phyloP scores from a whole-genome alignment of 2,329 filamentous ascomycete genomes.

The Lecanicillium sp. region DNA sequence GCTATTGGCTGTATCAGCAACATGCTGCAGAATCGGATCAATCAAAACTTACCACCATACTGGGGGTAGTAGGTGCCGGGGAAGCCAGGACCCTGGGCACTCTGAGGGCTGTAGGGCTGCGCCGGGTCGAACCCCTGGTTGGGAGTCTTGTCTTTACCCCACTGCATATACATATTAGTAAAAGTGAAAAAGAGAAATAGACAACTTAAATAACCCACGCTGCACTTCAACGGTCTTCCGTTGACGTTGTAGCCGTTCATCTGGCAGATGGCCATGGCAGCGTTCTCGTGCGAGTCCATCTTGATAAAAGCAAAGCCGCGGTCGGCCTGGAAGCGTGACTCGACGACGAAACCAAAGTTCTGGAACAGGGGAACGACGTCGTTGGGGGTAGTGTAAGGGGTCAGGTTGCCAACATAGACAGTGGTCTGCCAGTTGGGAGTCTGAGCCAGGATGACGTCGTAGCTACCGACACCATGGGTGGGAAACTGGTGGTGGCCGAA shows the following conservation, averaged over 20 bases:
- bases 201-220: conserved; percentile 57
- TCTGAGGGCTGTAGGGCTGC: conserved; percentile 65
- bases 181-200: neutral
- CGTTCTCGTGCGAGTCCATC: conserved; percentile 98
- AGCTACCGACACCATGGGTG: conserved; percentile 92
- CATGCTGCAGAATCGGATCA: neutral
- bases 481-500: conserved; percentile 98
- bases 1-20: conserved; percentile 24
- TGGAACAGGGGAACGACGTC: conserved; percentile 97
- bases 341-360: conserved; percentile 96
- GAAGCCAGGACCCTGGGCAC: conserved; percentile 64
- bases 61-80: conserved; percentile 90
- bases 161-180: conserved; percentile 51
- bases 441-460: conserved; percentile 93
- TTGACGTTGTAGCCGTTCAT: conserved; percentile 98
- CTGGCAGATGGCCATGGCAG: conserved; percentile 96
- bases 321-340: conserved; percentile 96
- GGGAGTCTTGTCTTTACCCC: conserved; percentile 97
- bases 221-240: conserved; percentile 94
- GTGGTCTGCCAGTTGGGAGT: conserved; percentile 98
- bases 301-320: conserved; percentile 98
- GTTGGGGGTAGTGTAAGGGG: conserved; percentile 93
- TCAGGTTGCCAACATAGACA: conserved; percentile 95
- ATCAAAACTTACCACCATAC: conserved; percentile 65
- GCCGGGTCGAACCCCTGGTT: conserved; percentile 73